phyloP scores from a whole-genome alignment of 495 filamentous ascomycete species.

The Neurospora sublineolata region DNA sequence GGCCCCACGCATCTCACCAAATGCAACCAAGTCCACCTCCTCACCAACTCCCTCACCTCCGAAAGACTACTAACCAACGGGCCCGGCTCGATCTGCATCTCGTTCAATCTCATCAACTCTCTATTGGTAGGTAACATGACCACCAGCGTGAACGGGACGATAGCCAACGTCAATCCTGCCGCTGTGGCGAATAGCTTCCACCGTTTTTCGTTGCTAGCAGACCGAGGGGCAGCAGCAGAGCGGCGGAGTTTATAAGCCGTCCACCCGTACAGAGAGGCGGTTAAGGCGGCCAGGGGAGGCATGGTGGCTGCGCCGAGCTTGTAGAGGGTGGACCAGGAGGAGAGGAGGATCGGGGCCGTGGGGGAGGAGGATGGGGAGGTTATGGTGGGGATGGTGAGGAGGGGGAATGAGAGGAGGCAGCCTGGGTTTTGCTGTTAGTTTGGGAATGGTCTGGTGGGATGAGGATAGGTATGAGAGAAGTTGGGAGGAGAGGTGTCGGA shows the following conservation, averaged over 20 bases:
- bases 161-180: conserved; percentile 7
- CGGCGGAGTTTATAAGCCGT: background rate
- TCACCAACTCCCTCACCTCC: background rate
- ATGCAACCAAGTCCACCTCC: background rate
- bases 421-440: background rate
- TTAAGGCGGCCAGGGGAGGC: background rate
- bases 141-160: conserved; percentile 24
- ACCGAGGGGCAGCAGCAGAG: background rate
- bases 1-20: background rate
- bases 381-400: background rate
- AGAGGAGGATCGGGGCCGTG: background rate
- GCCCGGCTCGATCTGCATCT: background rate
- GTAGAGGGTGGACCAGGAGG: background rate
- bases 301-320: background rate
- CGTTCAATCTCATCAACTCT: conserved; percentile 15
- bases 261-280: background rate
- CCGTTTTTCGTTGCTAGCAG: background rate
- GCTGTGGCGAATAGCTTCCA: background rate
- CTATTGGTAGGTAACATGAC: conserved; percentile 24
- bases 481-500: background rate
- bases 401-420: background rate
- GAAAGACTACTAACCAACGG: background rate
- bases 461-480: background rate
- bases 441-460: background rate
- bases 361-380: background rate